phyloP scores from a whole-genome alignment of 2,329 filamentous ascomycete species.

The Lachnellula occidentalis region DNA sequence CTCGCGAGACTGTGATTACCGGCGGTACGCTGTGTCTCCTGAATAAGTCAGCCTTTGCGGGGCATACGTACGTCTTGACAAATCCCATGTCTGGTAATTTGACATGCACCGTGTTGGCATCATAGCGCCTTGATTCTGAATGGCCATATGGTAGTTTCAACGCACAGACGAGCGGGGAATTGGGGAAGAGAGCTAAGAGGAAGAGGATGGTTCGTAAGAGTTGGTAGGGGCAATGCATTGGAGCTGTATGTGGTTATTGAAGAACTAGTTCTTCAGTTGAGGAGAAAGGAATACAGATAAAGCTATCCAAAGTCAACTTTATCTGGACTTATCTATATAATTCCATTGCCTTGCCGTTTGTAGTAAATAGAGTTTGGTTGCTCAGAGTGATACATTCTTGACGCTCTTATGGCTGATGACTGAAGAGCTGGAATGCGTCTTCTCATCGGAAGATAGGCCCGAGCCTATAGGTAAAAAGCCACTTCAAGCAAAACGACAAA shows the following conservation, averaged over 20 bases:
- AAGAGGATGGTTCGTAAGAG: background rate
- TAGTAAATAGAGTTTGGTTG: background rate
- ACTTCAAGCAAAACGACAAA: no score
- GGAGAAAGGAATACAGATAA: background rate
- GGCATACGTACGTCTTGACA: conserved; percentile 16
- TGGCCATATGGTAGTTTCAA: background rate
- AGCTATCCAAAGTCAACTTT: background rate
- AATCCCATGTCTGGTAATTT: conserved; percentile 2
- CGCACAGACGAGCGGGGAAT: background rate
- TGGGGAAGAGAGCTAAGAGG: background rate
- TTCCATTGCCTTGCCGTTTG: background rate
- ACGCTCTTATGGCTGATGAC: background rate
- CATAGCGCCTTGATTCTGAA: background rate
- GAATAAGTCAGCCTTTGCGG: conserved; percentile 5
- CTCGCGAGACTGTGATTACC: conserved; percentile 6
- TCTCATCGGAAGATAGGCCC: no score
- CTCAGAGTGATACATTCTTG: background rate
- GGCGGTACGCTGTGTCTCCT: conserved; percentile 3
- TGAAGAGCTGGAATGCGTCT: background rate
- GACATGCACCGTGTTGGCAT: background rate
- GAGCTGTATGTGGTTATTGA: background rate
- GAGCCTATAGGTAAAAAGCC: no score
- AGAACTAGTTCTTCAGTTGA: background rate
- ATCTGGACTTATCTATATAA: background rate
- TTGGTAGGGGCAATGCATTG: background rate